Conservation (phyloP, 768 basidiomycete genomes). For the Mycena epipterygia region DNA sequence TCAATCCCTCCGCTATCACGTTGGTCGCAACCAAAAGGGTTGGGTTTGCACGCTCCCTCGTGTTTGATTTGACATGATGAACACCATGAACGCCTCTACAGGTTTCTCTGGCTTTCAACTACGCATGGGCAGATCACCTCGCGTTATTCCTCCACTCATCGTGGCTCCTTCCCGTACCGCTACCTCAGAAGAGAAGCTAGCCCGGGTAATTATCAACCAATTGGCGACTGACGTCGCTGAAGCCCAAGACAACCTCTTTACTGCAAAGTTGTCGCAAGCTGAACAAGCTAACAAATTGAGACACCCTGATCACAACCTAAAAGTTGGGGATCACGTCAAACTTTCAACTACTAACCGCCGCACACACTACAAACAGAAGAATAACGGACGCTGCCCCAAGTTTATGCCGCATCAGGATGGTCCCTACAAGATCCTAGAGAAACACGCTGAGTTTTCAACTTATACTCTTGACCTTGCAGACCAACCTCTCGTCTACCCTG, state of each 20-base stretch:
- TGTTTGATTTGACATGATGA: conserved; percentile 42
- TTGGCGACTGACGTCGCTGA: not conserved
- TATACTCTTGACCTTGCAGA: too few relatives aligned
- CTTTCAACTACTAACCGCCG: conserved; percentile 40
- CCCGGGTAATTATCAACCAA: not conserved
- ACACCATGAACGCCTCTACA: conserved; percentile 34
- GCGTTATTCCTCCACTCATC: conserved; percentile 33
- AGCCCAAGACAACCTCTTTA: too few relatives aligned
- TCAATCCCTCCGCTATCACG: conserved; percentile 34
- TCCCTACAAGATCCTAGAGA: not conserved
- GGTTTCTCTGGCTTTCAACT: conserved; percentile 40
- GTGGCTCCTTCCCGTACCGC: not conserved
- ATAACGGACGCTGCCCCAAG: not conserved
- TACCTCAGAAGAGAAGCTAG: not conserved
- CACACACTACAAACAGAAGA: not conserved
- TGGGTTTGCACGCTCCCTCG: conserved; percentile 39
- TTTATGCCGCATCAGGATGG: not conserved
- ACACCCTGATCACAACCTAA: conserved; percentile 29
- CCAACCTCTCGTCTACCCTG: too few relatives aligned
- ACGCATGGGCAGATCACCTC: conserved; percentile 29
- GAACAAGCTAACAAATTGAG: conserved; percentile 8
- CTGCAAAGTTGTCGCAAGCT: too few relatives aligned
- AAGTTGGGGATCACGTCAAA: conserved; percentile 45
- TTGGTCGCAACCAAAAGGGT: conserved; percentile 36
- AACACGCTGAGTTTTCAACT: not conserved